These are phyloP conservation scores for Pythium brassicae DNA, from an alignment of 352 stramenopile species.

Conservation along the genomic window DNA sequence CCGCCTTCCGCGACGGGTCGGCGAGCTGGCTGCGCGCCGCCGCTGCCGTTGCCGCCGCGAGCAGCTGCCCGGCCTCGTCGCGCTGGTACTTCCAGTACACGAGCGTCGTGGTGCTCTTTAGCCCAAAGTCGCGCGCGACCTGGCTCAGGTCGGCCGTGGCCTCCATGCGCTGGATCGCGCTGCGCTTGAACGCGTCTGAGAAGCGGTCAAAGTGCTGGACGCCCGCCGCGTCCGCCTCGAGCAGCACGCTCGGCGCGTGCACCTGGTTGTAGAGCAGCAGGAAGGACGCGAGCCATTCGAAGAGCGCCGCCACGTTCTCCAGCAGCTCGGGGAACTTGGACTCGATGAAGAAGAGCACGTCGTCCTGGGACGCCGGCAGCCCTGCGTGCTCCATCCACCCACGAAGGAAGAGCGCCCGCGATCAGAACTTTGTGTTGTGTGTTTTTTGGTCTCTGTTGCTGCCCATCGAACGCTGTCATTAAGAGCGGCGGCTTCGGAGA, in stretches of 20 bases:
- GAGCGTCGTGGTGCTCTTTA: conserved; percentile 57
- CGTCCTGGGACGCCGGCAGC: conserved; percentile 29
- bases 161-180: conserved; percentile 21
- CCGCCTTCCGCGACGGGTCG: too few species aligned
- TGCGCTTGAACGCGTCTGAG: conserved; percentile 10
- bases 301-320: conserved; percentile 36
- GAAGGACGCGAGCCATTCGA: conserved; percentile 62
- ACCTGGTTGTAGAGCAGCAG: conserved; percentile 21
- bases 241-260: conserved; percentile 11
- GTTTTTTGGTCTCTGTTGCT: too few species aligned
- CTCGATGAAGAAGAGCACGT: conserved; percentile 68
- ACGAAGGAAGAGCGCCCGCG: neutral
- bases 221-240: conserved; percentile 2
- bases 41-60: too few species aligned
- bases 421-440: too few species aligned
- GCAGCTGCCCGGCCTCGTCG: too few species aligned
- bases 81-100: conserved; percentile 50
- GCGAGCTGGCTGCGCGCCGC: too few species aligned
- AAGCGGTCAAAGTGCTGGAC: conserved; percentile 7
- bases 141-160: conserved; percentile 19
- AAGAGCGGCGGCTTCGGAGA: too few species aligned
- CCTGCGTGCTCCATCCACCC: neutral
- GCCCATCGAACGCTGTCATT: too few species aligned
- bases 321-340: conserved; percentile 54
- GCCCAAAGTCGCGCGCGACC: conserved; percentile 35